Evolutionary conservation across 2,329 filamentous ascomycete species (phyloP).

Genomic region (Nothomitra cinnamomea): DNA sequence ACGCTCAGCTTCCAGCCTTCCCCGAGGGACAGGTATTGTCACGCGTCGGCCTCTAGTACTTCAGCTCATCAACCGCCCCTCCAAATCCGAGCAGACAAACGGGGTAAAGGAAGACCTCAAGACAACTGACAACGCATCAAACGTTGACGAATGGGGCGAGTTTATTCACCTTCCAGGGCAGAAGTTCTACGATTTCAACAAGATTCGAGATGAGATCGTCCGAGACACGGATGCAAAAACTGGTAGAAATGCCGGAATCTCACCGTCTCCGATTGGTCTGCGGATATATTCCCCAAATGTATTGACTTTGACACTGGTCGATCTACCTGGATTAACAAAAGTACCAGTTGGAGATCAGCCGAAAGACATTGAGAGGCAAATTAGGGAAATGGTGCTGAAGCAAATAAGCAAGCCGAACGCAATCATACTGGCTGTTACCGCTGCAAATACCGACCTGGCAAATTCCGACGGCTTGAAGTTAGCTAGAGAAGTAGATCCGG

Average conservation of each 20-base stretch:
- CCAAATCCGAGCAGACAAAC: constrained; percentile 46
- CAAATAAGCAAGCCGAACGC: constrained; percentile 98
- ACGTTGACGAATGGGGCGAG: constrained; percentile 94
- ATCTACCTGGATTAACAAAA: constrained; percentile 90
- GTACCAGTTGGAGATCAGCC: constrained; percentile 94
- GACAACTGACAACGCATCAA: constrained; percentile 70
- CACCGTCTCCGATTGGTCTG: constrained; percentile 89
- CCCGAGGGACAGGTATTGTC: constrained; percentile 93
- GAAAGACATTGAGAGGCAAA: constrained; percentile 90
- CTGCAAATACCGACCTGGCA: constrained; percentile 93
- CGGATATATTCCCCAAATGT: constrained; percentile 98
- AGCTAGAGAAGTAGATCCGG: constrained; percentile 88
- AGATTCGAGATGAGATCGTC: constrained; percentile 94
- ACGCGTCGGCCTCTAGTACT: constrained; percentile 90
- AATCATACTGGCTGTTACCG: constrained; percentile 90
- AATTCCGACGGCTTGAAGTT: constrained; percentile 97
- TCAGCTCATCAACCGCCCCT: constrained; percentile 83
- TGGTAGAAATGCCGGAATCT: constrained; percentile 90
- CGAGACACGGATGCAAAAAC: constrained; percentile 95
- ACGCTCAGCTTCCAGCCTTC: constrained; percentile 48
- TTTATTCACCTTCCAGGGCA: constrained; percentile 95
- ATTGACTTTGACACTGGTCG: constrained; percentile 87
- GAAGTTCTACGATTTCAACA: constrained; percentile 96
- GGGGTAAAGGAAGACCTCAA: constrained; percentile 49
- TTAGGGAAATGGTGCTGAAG: constrained; percentile 94